Conservation (phyloP, 2,329 filamentous ascomycete species). For the Fusarium anthophilum region DNA sequence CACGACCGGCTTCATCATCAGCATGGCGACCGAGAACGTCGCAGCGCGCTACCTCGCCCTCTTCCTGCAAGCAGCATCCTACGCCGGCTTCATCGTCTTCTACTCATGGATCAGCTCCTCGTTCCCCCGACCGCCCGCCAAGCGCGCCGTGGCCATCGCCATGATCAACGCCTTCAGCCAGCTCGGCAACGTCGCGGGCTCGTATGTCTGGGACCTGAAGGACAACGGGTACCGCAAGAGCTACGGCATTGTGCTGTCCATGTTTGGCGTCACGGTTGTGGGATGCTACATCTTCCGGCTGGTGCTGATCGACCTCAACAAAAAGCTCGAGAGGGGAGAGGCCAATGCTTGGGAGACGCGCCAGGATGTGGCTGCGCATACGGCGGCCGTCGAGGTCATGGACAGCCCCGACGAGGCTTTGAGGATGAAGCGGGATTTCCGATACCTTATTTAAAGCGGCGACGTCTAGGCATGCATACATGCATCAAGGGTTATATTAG, state of each 20-base stretch:
- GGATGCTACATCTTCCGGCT: conserved; percentile 61
- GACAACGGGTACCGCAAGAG: conserved; percentile 70
- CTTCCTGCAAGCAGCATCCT: conserved; percentile 67
- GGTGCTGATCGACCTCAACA: conserved; percentile 58
- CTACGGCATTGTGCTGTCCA: conserved; percentile 71
- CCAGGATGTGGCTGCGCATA: conserved; percentile 51
- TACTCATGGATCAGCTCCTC: conserved; percentile 68
- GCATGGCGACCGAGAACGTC: conserved; percentile 64
- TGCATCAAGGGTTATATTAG: neutral
- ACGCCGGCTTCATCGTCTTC: conserved; percentile 67
- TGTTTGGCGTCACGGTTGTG: conserved; percentile 68
- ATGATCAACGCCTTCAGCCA: conserved; percentile 68
- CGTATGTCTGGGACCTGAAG: conserved; percentile 69
- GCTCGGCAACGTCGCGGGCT: conserved; percentile 68
- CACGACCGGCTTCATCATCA: conserved; percentile 67
- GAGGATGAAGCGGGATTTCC: conserved; percentile 57
- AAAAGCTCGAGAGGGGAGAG: conserved; percentile 57
- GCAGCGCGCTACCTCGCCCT: conserved; percentile 68
- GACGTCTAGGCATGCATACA: neutral
- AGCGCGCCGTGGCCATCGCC: conserved; percentile 69
- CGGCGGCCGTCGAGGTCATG: conserved; percentile 51
- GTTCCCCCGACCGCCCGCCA: conserved; percentile 67
- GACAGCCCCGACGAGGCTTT: conserved; percentile 56
- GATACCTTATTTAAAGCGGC: conserved; percentile 54
- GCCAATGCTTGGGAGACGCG: conserved; percentile 47